Evolutionary conservation across 2,329 filamentous ascomycete genomes (phyloP), one percentile per base, ranked within the genome.

Genomic region (Calonectria fujianensis): DNA sequence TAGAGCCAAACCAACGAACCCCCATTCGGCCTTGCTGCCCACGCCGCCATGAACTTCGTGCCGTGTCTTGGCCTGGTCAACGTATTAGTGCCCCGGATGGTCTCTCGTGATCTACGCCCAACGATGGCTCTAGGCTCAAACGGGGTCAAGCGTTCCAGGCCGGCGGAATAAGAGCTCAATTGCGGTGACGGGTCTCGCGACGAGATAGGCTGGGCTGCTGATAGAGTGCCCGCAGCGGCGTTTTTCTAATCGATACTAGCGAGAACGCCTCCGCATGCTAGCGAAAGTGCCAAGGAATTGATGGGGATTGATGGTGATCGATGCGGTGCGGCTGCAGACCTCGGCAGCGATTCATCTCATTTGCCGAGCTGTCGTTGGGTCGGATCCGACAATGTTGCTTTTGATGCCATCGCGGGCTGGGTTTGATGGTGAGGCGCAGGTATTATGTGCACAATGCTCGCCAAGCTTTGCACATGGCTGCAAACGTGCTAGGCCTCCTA

Each of bases 211-310:
- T 24, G 32, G 24, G 13, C 13, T 32, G 51, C 14, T n/a, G 29
- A 18, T 13, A 29, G 35, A 41, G 24, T 41, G 57, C 57, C 24
- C 27, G 1, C 20, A 18, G 24, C 20, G 57, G 57, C 57, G 35
- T 27, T n/a, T 6, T 2, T 37, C 57, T 63, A 41, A 63, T 63
- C 57, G 35, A 29, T 24, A 18, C 57, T 63, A 63, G 57, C 57
- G 35, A 29, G 35, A n/a, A 24, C 27, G 3, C 20, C 57, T 37
- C 3, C 6, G 16, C 24, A 11, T 18, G 16, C 24, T 63, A 27
- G 24, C 57, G 37, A 27, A 13, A 37, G 37, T 39, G 35, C 57
- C 57, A 61, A 61, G 57, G 35, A 29, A 24, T 24, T 24, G 24
- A 24, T 24, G 24, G 24, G 24, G 24, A 24, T 24, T 24, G 24